Percentiles rank a stretch among this genome's conserved stretches.
Conservation (phyloP, 805 yeast species). For the Saccharomyces mikatae region DNA sequence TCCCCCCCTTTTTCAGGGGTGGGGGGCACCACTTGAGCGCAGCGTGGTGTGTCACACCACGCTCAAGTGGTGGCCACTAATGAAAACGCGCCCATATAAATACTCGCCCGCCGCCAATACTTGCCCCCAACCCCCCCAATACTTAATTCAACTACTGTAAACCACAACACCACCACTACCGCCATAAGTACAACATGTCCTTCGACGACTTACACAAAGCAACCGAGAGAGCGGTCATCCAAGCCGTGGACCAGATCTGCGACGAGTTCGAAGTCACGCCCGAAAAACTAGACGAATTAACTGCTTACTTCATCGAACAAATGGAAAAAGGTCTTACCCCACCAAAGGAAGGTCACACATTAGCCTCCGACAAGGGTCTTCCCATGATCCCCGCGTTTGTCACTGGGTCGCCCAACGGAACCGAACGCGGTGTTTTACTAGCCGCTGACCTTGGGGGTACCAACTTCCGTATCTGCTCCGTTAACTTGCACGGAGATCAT, state of each 20-base stretch:
- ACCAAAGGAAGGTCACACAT: constrained; percentile 14
- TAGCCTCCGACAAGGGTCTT: constrained; percentile 39
- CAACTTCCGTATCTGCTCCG: constrained; percentile 90
- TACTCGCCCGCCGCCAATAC: not conserved
- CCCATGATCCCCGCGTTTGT: constrained; percentile 95
- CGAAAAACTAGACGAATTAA: constrained; percentile 25
- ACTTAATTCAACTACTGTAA: not conserved
- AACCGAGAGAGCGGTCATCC: constrained; percentile 15
- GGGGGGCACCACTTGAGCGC: not conserved
- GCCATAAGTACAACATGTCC: constrained; percentile 16
- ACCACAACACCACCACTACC: not conserved
- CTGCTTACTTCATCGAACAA: constrained; percentile 47
- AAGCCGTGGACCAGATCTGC: constrained; percentile 23
- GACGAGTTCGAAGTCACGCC: constrained; percentile 22
- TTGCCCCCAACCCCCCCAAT: not conserved
- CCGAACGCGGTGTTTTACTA: constrained; percentile 69
- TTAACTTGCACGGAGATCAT: constrained; percentile 64
- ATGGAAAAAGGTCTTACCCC: constrained; percentile 51
- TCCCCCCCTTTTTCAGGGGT: not conserved
- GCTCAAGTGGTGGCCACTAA: not conserved
- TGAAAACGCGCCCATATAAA: not conserved
- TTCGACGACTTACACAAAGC: constrained; percentile 25
- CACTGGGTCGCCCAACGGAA: constrained; percentile 78
- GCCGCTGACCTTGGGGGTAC: constrained; percentile 97
- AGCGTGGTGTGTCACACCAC: not conserved